A percentile compares a stretch with the other conserved stretches of the same genome.
Conservation (phyloP, 2,329 filamentous ascomycete species). For the Aspergillus floridensis region DNA sequence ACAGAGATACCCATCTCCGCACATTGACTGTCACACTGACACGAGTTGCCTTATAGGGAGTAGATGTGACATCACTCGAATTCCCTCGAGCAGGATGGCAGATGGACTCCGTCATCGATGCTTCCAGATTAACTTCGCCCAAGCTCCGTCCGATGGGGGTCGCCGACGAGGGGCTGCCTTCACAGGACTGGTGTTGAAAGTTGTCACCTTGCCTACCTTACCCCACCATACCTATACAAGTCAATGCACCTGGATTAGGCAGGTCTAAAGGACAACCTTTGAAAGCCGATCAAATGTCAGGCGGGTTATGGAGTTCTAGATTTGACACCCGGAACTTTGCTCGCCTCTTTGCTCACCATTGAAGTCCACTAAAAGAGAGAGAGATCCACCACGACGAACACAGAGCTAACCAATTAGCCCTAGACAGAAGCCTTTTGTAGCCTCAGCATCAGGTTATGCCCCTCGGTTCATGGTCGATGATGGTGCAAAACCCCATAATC, state of each 20-base stretch:
- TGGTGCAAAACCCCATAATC: background rate
- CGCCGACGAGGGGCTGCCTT: background rate
- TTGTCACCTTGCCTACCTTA: background rate
- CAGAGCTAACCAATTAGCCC: background rate
- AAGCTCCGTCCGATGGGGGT: background rate
- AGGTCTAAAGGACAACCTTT: background rate
- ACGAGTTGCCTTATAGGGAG: background rate
- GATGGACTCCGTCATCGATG: background rate
- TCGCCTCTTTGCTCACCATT: background rate
- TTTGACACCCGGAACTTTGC: background rate
- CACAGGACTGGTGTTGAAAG: background rate
- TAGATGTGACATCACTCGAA: background rate
- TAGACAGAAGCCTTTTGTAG: too few relatives aligned
- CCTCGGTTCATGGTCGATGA: background rate
- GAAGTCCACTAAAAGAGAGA: background rate
- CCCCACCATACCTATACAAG: background rate
- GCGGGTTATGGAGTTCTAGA: background rate
- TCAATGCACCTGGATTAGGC: background rate
- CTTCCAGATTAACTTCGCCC: background rate
- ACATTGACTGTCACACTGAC: background rate
- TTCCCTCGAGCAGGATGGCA: background rate
- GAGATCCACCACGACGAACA: background rate
- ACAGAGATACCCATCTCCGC: background rate
- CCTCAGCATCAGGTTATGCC: background rate
- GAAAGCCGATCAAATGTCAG: background rate